Evolutionary conservation across 139 green algal species (phyloP).

Genomic region (Mesostigma viride): DNA sequence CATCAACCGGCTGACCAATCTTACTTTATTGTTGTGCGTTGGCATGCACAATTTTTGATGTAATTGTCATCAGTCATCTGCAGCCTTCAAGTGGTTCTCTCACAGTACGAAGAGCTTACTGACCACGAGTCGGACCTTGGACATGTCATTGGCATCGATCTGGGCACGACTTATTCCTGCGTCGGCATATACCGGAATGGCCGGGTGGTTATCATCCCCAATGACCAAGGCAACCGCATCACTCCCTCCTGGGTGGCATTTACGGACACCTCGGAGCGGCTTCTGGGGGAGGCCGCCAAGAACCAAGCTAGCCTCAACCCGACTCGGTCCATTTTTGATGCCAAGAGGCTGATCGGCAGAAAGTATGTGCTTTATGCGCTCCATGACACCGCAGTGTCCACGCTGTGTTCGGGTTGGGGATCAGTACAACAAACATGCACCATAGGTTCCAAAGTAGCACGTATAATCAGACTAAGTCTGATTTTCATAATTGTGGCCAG

Average conservation of each 20-base stretch:
- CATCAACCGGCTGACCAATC: too few species aligned
- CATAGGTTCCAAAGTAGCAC: not conserved
- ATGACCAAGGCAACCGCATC: constrained; percentile 97
- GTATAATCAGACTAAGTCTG: not conserved
- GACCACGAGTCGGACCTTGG: too few species aligned
- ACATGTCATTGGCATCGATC: constrained; percentile 88
- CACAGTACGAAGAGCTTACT: too few species aligned
- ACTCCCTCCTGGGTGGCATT: constrained; percentile 98
- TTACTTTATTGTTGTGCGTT: too few species aligned
- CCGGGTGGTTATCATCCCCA: constrained; percentile 96
- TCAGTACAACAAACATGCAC: not conserved
- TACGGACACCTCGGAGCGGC: constrained; percentile 95
- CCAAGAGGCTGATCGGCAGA: constrained; percentile 95
- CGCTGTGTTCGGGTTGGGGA: too few species aligned
- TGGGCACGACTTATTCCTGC: constrained; percentile 97
- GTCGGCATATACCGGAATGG: constrained; percentile 98
- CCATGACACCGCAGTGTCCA: not conserved
- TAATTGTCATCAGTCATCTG: too few species aligned
- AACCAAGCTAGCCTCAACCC: constrained; percentile 95
- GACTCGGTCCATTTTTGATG: constrained; percentile 88
- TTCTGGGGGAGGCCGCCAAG: constrained; percentile 95
- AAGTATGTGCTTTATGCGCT: constrained; percentile 55
- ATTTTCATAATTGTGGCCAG: too few species aligned
- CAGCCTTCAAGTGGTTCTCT: too few species aligned
- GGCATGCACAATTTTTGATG: too few species aligned